Evolutionary conservation across 2,329 filamentous ascomycete species (phyloP).

Genomic region (Cadophora sp.): DNA sequence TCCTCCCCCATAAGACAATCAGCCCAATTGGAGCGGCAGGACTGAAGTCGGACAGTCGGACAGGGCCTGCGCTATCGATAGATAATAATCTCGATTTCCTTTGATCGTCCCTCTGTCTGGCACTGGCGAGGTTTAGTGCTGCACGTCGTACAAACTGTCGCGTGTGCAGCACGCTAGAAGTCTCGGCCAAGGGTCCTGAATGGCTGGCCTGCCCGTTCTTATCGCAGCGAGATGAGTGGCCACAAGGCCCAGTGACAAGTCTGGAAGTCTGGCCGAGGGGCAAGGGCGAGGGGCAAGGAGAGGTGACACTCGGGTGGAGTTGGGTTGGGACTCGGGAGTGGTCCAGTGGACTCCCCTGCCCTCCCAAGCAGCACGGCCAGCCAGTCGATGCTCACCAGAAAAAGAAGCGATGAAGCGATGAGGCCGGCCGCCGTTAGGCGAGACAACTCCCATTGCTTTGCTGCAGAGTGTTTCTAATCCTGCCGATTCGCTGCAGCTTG

Average conservation of each 20-base stretch:
- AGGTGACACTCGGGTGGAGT: background rate
- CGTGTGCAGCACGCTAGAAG: conserved; percentile 29
- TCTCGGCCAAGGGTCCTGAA: conserved; percentile 16
- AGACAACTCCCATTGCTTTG: no score
- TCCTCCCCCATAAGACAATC: background rate
- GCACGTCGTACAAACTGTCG: conserved; percentile 29
- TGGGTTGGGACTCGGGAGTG: background rate
- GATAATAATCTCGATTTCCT: conserved; percentile 19
- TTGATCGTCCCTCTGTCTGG: background rate
- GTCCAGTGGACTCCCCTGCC: no score
- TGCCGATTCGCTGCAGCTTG: conserved; percentile 4
- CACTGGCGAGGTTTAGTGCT: no score
- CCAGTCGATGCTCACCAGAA: background rate
- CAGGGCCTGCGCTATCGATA: conserved; percentile 10
- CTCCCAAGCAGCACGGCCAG: conserved; percentile 12
- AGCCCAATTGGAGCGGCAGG: conserved; percentile 14
- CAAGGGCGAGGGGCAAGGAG: no score
- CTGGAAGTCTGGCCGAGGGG: background rate
- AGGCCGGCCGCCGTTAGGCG: no score
- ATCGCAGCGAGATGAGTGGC: conserved; percentile 30
- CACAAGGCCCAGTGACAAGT: background rate
- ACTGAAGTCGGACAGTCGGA: background rate
- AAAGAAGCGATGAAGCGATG: conserved; percentile 4
- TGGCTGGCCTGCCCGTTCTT: conserved; percentile 26
- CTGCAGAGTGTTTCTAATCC: conserved; percentile 7